Conservation (phyloP, 2,329 filamentous ascomycete species). For the Fusarium xylarioides region DNA sequence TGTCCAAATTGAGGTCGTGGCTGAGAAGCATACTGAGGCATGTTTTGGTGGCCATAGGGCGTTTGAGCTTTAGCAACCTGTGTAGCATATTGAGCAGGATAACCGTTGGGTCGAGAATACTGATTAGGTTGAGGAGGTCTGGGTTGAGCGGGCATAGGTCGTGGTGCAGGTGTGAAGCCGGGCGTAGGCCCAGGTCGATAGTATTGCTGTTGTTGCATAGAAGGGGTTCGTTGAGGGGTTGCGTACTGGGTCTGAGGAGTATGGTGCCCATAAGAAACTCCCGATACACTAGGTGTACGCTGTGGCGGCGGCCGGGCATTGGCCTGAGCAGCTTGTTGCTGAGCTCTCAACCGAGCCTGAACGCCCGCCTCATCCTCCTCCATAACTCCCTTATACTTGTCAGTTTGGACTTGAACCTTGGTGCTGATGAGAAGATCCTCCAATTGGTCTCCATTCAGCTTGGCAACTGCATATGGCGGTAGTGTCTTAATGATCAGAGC, state of each 20-base stretch:
- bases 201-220: slow-evolving; percentile 56
- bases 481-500: slow-evolving; percentile 76
- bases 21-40: slow-evolving; percentile 59
- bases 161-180: slow-evolving; percentile 56
- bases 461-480: slow-evolving; percentile 86
- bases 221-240: slow-evolving; percentile 57
- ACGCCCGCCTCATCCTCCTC: slow-evolving; percentile 79
- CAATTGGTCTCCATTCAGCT: slow-evolving; percentile 86
- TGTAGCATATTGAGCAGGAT: slow-evolving; percentile 57
- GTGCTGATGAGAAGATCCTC: slow-evolving; percentile 84
- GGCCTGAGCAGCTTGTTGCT: slow-evolving; percentile 47
- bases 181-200: slow-evolving; percentile 52
- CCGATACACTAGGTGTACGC: slow-evolving; percentile 52
- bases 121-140: slow-evolving; percentile 56
- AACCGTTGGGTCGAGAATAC: slow-evolving; percentile 61
- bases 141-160: slow-evolving; percentile 46
- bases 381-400: slow-evolving; percentile 80
- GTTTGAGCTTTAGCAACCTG: slow-evolving; percentile 63
- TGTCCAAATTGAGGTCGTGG: slow-evolving; percentile 55
- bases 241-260: slow-evolving; percentile 56
- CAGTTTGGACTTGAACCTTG: slow-evolving; percentile 76
- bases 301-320: slow-evolving; percentile 50
- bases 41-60: slow-evolving; percentile 61
- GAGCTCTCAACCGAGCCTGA: slow-evolving; percentile 58
- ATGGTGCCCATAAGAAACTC: slow-evolving; percentile 56